Evolutionary conservation across 768 basidiomycete species (phyloP).

Genomic region (Macrolepiota albuminosa): DNA sequence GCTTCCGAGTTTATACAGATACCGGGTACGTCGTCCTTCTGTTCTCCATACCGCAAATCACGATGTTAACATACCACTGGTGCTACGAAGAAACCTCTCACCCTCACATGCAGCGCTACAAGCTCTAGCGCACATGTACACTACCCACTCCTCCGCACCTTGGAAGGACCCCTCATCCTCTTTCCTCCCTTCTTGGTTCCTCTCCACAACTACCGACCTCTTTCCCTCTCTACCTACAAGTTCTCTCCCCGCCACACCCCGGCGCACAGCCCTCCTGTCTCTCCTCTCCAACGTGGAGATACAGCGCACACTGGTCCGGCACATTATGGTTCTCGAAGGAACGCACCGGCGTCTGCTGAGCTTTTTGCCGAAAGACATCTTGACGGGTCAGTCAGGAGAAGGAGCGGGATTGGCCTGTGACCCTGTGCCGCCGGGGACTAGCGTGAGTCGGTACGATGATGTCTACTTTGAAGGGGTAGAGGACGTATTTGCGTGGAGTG

Average conservation of each 20-base stretch:
- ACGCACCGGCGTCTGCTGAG: constrained; percentile 55
- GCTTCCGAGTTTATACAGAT: constrained; percentile 69
- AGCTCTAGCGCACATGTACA: constrained; percentile 86
- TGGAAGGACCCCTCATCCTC: constrained; percentile 74
- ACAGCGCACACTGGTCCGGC: constrained; percentile 61
- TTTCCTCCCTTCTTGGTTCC: constrained; percentile 67
- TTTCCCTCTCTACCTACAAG: constrained; percentile 35
- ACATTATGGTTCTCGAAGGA: constrained; percentile 70
- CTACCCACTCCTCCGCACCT: constrained; percentile 63
- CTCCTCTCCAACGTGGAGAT: constrained; percentile 38
- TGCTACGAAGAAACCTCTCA: constrained; percentile 28
- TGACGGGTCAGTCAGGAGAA: constrained; percentile 22
- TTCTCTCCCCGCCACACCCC: constrained; percentile 29
- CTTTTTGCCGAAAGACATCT: constrained; percentile 63
- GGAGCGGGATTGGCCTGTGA: constrained; percentile 68
- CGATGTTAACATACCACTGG: background rate
- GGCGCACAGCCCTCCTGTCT: constrained; percentile 25
- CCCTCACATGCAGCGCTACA: constrained; percentile 52
- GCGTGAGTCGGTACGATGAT: constrained; percentile 59
- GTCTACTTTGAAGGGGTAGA: constrained; percentile 70
- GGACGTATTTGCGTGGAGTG: constrained; percentile 36
- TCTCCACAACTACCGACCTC: constrained; percentile 42
- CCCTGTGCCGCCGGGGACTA: constrained; percentile 72
- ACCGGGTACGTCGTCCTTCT: constrained; percentile 38
- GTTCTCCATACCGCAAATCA: background rate